phyloP scores from a whole-genome alignment of 352 stramenopile genomes.

The Globisporangium rhizosaccharum region DNA sequence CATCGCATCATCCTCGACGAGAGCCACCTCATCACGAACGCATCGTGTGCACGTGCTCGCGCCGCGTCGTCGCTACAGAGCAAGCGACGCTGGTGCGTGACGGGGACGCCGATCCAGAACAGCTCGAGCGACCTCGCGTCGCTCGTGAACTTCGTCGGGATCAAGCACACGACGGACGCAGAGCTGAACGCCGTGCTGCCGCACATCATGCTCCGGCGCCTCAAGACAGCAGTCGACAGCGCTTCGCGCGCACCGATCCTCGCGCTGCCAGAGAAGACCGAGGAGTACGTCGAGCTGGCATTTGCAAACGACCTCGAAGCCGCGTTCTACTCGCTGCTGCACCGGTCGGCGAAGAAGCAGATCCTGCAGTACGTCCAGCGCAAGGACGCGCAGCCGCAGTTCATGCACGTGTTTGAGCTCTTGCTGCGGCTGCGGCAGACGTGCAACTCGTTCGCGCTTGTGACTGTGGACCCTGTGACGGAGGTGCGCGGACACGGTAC shows the following conservation, averaged over 20 bases:
- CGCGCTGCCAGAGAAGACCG: conserved; percentile 48
- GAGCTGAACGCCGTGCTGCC: conserved; percentile 75
- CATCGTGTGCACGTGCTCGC: conserved; percentile 54
- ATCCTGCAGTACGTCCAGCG: conserved; percentile 72
- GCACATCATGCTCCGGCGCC: conserved; percentile 77
- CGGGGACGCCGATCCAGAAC: conserved; percentile 89
- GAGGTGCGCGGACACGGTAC: conserved; percentile 33
- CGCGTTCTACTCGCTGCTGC: conserved; percentile 69
- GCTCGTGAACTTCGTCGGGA: conserved; percentile 83
- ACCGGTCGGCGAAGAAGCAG: conserved; percentile 74
- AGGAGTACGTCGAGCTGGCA: conserved; percentile 47
- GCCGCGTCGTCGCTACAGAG: conserved; percentile 63
- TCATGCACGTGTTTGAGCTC: conserved; percentile 89
- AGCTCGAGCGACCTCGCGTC: conserved; percentile 77
- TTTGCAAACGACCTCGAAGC: conserved; percentile 74
- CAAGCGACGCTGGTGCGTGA: conserved; percentile 82
- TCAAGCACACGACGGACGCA: conserved; percentile 51
- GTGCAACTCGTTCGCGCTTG: conserved; percentile 62
- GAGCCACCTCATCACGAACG: conserved; percentile 87
- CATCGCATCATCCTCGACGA: conserved; percentile 87
- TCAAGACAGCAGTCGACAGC: conserved; percentile 66
- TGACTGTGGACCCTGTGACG: conserved; percentile 41
- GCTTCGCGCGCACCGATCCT: conserved; percentile 49
- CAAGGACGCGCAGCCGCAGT: conserved; percentile 41
- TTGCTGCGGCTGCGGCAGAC: conserved; percentile 83